These are phyloP conservation scores for Avena insularis DNA, from an alignment of 176 grass and related monocot genomes.

Conservation along the genomic window DNA sequence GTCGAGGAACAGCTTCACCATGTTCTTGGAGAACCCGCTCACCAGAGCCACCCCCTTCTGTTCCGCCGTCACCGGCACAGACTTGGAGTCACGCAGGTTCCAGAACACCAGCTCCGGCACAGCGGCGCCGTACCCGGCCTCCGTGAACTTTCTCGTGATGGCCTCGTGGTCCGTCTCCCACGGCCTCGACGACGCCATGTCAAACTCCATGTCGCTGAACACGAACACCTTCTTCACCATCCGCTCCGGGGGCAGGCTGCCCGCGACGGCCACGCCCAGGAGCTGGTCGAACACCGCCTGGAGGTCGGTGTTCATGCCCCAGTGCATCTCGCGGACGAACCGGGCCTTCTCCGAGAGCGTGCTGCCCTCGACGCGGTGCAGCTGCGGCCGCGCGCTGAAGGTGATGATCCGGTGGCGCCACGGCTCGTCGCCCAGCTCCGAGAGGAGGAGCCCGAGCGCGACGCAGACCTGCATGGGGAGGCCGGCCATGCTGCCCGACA, in stretches of 20 bases:
- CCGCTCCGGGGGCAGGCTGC: slow-evolving; percentile 47
- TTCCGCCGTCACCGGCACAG: slow-evolving; percentile 52
- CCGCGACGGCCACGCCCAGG: neutral
- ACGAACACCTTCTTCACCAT: slow-evolving; percentile 70
- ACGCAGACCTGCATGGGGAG: slow-evolving; percentile 70
- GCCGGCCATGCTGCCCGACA: slow-evolving; percentile 67
- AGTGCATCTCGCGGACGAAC: slow-evolving; percentile 56
- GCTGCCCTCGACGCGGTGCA: slow-evolving; percentile 50
- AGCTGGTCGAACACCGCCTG: slow-evolving; percentile 77
- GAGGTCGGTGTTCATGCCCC: slow-evolving; percentile 72
- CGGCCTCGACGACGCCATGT: slow-evolving; percentile 36
- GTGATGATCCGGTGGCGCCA: slow-evolving; percentile 65
- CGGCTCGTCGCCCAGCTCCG: slow-evolving; percentile 68
- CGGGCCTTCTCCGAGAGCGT: slow-evolving; percentile 55
- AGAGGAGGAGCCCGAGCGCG: slow-evolving; percentile 68
- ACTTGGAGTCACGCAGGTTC: slow-evolving; percentile 68
- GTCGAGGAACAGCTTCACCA: slow-evolving; percentile 70
- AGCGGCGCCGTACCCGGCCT: slow-evolving; percentile 57
- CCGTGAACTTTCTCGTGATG: slow-evolving; percentile 59
- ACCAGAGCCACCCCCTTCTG: slow-evolving; percentile 79
- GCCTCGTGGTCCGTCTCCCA: slow-evolving; percentile 94
- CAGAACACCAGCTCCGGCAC: slow-evolving; percentile 83
- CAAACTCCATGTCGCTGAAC: slow-evolving; percentile 81
- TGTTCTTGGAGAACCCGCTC: slow-evolving; percentile 80
- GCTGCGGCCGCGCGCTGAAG: slow-evolving; percentile 59